Conservation (phyloP, 2,329 filamentous ascomycete species). For the Aspergillus nomiae region DNA sequence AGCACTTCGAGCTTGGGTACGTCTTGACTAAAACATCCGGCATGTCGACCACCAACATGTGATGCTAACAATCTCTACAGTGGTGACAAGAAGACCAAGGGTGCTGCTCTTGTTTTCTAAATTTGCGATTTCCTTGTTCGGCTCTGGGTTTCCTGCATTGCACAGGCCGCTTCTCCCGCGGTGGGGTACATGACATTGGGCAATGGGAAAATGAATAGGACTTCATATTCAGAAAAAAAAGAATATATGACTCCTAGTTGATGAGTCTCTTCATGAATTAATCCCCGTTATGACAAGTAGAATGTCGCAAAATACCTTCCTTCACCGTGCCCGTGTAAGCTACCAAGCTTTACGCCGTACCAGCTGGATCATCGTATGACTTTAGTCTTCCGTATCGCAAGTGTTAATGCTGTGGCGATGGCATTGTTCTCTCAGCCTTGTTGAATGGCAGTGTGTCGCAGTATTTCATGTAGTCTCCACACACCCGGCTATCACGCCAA, state of each 20-base stretch:
- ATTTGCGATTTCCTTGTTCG: conserved; percentile 52
- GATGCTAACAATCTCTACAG: conserved; percentile 58
- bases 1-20: conserved; percentile 99
- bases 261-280: conserved; percentile 33
- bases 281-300: conserved; percentile 9
- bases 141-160: conserved; percentile 46
- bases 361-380: neutral
- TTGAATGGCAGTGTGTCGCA: neutral
- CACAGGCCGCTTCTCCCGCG: conserved; percentile 36
- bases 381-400: neutral
- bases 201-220: conserved; percentile 47
- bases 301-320: neutral
- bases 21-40: conserved; percentile 41
- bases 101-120: conserved; percentile 99
- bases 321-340: neutral
- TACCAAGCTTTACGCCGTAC: neutral
- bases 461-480: neutral
- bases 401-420: neutral
- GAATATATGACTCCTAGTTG: conserved; percentile 39
- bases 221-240: conserved; percentile 42
- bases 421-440: neutral
- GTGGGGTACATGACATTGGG: conserved; percentile 39
- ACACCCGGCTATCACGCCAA: neutral
- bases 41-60: neutral
- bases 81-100: conserved; percentile 99